Base-by-base conservation (phyloP, 2,329 filamentous ascomycete species). In the Fusarium ambrosium region DNA sequence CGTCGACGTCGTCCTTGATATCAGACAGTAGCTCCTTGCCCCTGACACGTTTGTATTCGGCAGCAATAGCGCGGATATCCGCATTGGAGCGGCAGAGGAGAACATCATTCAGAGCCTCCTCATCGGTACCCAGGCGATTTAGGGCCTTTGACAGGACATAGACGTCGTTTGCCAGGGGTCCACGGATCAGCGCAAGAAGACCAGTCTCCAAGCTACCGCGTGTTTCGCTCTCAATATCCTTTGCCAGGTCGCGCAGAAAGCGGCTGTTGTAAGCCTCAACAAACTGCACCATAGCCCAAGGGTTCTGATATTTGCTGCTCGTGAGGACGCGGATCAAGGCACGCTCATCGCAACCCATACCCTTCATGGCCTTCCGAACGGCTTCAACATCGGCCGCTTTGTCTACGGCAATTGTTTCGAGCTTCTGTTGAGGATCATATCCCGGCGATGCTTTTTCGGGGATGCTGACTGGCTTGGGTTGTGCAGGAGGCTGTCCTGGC, bases 21-120 rank as follows among this genome's bases (percentile, higher is more conserved):
- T 81, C 80, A 0, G 71, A 68, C 0, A 81, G 62, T 4, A 84
- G 75, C 2, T 84, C 81, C 2, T 71, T 75, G 58, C 78, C 79
- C 2, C 75, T 72, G 48, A 78, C 58, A 4, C 76, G 77, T 60
- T 66, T 77, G 36, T 82, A 84, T 68, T 82, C 79, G 4, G 75
- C 70, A 1, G 36, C 22, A 9, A 84, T 84, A 14, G 81, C 82
- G 4, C 78, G 76, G 1, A 83, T 77, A 43, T 84, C 82, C 4
- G 82, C 81, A 32, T 84, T 84, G 13, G 81, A 82, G 0, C 82
- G 82, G 24, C 80, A 80, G 1, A 84, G 68, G 0, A 84, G 76
- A 4, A 83, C 80, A 18, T 83, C 81, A 11, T 80, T 82, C 7
- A 84, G 70, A 4, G 81, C 79, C 24, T 80, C 79, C 51, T 83